Evolutionary conservation across 148 eudicot species (phyloP).

Genomic region (Fagopyrum homotropicum): DNA sequence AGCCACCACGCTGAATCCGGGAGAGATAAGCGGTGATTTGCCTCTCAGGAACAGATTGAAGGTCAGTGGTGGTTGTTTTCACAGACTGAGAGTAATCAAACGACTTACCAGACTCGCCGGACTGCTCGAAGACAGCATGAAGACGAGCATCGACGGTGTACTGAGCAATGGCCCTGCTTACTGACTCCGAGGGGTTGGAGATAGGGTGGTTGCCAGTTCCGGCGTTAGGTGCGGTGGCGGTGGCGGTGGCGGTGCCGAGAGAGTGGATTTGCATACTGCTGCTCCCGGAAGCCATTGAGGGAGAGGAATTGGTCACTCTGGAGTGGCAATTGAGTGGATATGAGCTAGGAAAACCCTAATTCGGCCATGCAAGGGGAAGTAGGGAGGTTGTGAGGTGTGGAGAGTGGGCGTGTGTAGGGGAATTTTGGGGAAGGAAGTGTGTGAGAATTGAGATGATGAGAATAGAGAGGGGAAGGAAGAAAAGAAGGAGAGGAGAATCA

Average conservation of each 20-base stretch:
- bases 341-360: conserved; percentile 5
- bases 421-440: not conserved
- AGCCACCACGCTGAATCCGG: conserved; percentile 79
- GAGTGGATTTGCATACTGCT: conserved; percentile 9
- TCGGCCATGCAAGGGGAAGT: conserved; percentile 4
- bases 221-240: not conserved
- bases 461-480: not conserved
- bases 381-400: too few species aligned
- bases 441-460: not conserved
- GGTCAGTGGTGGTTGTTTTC: conserved; percentile 22
- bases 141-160: conserved; percentile 71
- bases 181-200: conserved; percentile 25
- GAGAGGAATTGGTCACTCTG: not conserved
- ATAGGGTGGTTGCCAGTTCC: not conserved
- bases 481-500: not conserved
- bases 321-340: not conserved
- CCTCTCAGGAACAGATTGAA: conserved; percentile 47
- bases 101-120: conserved; percentile 65
- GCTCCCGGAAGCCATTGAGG: conserved; percentile 11
- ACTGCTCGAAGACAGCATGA: conserved; percentile 72
- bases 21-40: conserved; percentile 78
- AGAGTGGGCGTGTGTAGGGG: not conserved
- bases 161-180: conserved; percentile 69
- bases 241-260: not conserved
- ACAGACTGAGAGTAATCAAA: conserved; percentile 78